phyloP scores from a whole-genome alignment of 345 rosid species.

The Boechera retrofracta region DNA sequence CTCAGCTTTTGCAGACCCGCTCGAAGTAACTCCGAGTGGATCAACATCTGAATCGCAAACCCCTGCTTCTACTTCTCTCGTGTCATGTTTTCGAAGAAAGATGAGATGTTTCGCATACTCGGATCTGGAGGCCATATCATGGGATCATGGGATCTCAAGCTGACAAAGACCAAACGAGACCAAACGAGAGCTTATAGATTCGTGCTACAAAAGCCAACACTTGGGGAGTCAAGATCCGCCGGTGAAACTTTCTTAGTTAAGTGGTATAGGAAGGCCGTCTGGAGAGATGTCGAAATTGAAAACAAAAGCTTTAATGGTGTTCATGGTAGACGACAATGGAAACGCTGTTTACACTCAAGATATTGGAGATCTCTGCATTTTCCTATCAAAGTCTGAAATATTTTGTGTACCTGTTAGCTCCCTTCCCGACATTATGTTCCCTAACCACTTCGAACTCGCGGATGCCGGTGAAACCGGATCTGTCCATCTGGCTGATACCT shows the following conservation, averaged over 20 bases:
- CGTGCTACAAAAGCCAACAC: not conserved
- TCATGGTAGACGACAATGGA: slow-evolving; percentile 58
- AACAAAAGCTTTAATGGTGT: slow-evolving; percentile 37
- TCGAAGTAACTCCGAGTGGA: too few species aligned
- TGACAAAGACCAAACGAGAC: not conserved
- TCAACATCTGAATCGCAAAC: too few species aligned
- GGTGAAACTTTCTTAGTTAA: not conserved
- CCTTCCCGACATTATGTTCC: not conserved
- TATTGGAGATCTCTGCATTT: slow-evolving; percentile 8
- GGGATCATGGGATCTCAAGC: not conserved
- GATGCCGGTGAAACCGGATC: not conserved
- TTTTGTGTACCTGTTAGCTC: not conserved
- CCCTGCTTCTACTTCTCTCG: too few species aligned
- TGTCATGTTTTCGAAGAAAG: too few species aligned
- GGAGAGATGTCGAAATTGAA: not conserved
- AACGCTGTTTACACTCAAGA: not conserved
- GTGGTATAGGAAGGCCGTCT: not conserved
- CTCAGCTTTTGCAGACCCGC: too few species aligned
- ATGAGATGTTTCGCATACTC: too few species aligned
- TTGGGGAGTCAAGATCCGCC: not conserved
- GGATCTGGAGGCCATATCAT: too few species aligned
- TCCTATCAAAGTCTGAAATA: not conserved
- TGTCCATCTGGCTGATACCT: not conserved
- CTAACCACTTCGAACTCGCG: not conserved
- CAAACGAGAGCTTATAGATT: not conserved